These are phyloP conservation scores for Spiromastix sp. DNA, from an alignment of 2,329 filamentous ascomycete species.

Conservation along the genomic window DNA sequence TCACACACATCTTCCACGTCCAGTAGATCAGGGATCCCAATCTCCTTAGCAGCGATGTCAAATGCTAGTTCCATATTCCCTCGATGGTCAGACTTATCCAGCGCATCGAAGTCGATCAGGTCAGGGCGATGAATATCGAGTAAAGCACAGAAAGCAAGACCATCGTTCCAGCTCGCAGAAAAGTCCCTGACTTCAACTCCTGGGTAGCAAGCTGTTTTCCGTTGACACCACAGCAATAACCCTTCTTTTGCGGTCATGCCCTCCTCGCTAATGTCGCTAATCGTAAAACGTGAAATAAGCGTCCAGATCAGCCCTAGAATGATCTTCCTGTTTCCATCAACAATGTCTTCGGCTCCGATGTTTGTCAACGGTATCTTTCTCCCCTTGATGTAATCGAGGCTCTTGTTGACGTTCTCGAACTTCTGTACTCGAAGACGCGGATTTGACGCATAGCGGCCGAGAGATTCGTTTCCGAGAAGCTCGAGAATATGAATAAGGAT, in stretches of 20 bases:
- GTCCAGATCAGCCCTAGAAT: slow-evolving; percentile 97
- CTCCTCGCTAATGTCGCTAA: slow-evolving; percentile 97
- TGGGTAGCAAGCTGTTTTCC: slow-evolving; percentile 97
- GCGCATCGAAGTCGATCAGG: slow-evolving; percentile 87
- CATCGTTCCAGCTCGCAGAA: slow-evolving; percentile 93
- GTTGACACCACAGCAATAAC: slow-evolving; percentile 89
- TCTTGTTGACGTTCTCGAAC: slow-evolving; percentile 97
- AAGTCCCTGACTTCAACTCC: slow-evolving; percentile 95
- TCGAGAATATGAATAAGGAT: slow-evolving; percentile 95
- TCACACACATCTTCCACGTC: slow-evolving; percentile 98
- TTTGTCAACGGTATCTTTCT: slow-evolving; percentile 95
- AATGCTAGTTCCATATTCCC: slow-evolving; percentile 98
- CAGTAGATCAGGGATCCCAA: slow-evolving; percentile 88
- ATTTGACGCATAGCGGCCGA: slow-evolving; percentile 92
- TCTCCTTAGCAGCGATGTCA: slow-evolving; percentile 90
- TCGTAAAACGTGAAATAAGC: slow-evolving; percentile 93
- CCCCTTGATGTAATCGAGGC: slow-evolving; percentile 84
- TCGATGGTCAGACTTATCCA: slow-evolving; percentile 88
- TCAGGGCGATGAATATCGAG: slow-evolving; percentile 95
- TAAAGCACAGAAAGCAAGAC: slow-evolving; percentile 88
- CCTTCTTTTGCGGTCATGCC: slow-evolving; percentile 97
- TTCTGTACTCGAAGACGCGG: slow-evolving; percentile 92
- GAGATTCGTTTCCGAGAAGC: slow-evolving; percentile 85
- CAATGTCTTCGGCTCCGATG: slow-evolving; percentile 95
- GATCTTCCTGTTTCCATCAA: slow-evolving; percentile 96